Evolutionary conservation across 1,284 basidiomycete species (phyloP), one percentile per base, ranked within the genome.

Genomic region (Sutorius eximius): DNA sequence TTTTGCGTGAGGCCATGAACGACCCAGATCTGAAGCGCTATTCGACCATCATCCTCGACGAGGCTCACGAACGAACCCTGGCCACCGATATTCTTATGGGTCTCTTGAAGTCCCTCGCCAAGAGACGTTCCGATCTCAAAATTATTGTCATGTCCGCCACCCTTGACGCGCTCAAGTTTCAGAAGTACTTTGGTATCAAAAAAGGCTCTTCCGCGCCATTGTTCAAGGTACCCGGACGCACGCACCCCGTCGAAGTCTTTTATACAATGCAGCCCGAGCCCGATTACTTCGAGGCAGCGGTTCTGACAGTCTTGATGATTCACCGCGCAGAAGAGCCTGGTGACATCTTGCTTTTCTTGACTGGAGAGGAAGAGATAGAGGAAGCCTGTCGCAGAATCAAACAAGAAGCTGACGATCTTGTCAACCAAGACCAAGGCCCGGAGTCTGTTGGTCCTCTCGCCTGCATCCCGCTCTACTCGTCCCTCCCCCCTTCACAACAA

Each of bases 61-160:
- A 99, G 77, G 97, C 94, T 7, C 97, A 99, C 79, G 97, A 99
- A 76, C 88, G 97, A 61, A 99, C 97, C 0, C 82, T 99, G 27
- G 94, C 97, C 0, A 99, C 97, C 34, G 97, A 99, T 75, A 95
- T 99, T 62, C 87, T 99, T 46, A 98, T 99, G 93, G 95, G 96
- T 61, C 80, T 98, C 15, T 75, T 89, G 29, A 86, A 91, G 67
- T 66, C 78, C 59, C 85, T 99, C 16, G 89, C 90, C 2, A 87
- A 86, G 67, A 83, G 85, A 57, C 86, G 97, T 41, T 65, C 83
- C 1, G 96, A 98, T 69, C 85, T 99, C 62, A 99, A 98, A 76
- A 89, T 99, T 67, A 95, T 99, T 57, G 81, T 99, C 79, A 99
- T 99, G 97, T 95, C 91, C 42, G 97, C 97, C 34, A 99, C 97